A percentile compares a stretch with the other conserved stretches of the same genome.
Conservation (phyloP, 495 filamentous ascomycete genomes). For the Talaromyces adpressus region DNA sequence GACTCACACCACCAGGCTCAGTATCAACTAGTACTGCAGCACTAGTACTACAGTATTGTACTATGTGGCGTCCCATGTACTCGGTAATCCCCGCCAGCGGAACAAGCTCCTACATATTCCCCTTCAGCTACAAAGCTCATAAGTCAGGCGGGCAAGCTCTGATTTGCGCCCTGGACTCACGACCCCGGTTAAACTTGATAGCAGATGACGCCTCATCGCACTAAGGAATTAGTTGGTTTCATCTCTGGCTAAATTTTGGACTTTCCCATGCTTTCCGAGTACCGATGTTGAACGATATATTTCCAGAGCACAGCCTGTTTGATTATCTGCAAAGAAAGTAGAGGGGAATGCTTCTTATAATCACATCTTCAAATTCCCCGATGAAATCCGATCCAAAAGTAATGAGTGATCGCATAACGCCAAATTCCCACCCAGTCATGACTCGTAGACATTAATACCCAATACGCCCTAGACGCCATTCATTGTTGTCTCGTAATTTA, state of each 20-base stretch:
- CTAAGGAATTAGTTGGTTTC: background rate
- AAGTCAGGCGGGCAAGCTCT: background rate
- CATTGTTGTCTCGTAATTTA: background rate
- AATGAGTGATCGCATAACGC: background rate
- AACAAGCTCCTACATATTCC: background rate
- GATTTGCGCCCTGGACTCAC: background rate
- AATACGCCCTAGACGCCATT: background rate
- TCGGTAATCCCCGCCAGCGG: constrained; percentile 1
- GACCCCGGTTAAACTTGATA: background rate
- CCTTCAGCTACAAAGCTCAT: background rate
- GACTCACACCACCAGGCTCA: background rate
- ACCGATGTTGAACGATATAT: background rate
- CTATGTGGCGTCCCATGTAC: constrained; percentile 1
- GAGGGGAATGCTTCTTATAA: background rate
- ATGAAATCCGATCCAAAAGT: background rate
- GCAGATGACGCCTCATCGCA: background rate
- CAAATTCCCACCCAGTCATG: background rate
- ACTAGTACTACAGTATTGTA: background rate
- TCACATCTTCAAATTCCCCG: background rate
- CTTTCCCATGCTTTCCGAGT: background rate
- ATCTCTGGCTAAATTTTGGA: background rate
- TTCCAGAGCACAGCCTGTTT: background rate
- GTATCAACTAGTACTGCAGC: background rate
- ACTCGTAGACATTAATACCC: background rate
- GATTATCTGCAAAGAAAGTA: background rate